These are phyloP conservation scores for Mangifera indica DNA, from an alignment of 345 rosid genomes.

Conservation along the genomic window DNA sequence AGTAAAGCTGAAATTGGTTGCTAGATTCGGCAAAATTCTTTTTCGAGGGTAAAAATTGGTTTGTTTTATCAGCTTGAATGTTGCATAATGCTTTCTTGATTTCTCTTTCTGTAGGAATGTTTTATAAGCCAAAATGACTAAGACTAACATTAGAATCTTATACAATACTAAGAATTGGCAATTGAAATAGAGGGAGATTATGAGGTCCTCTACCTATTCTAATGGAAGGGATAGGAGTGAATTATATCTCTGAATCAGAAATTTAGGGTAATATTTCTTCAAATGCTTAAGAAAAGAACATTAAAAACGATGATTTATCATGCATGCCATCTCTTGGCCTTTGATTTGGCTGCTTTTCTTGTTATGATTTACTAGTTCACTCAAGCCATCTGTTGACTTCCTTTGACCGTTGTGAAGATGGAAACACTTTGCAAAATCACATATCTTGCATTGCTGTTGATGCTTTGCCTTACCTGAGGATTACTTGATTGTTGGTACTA, in stretches of 20 bases:
- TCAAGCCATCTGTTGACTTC: too few species aligned
- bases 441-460: not conserved
- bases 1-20: constrained; percentile 28
- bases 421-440: not conserved
- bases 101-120: not conserved
- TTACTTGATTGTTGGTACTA: constrained; percentile 1
- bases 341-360: too few species aligned
- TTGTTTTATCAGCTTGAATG: not conserved
- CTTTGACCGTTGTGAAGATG: too few species aligned
- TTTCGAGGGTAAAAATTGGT: constrained; percentile 19
- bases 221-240: not conserved
- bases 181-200: not conserved
- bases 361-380: too few species aligned
- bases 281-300: not conserved
- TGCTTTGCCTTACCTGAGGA: not conserved
- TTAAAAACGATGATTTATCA: not conserved
- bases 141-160: not conserved
- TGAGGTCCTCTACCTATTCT: not conserved
- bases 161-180: not conserved
- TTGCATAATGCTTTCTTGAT: not conserved
- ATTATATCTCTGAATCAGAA: not conserved
- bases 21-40: constrained; percentile 30
- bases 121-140: not conserved
- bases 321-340: too few species aligned
- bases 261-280: not conserved